phyloP scores from a whole-genome alignment of 1,284 basidiomycete genomes.

The Hemileia vastatrix region DNA sequence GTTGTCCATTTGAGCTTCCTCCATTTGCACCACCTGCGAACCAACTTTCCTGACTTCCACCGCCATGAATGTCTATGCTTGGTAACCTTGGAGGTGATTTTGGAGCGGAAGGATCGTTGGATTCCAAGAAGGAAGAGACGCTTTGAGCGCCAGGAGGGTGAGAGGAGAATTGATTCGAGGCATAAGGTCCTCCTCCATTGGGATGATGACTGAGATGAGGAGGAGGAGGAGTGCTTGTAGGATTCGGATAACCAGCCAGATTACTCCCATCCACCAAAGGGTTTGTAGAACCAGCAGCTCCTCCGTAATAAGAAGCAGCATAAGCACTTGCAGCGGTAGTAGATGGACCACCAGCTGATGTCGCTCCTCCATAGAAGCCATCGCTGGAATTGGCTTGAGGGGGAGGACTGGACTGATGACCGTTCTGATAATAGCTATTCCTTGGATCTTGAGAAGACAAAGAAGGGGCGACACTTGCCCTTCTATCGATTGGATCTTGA shows the following conservation, averaged over 20 bases:
- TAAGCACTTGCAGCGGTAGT: neutral
- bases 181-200: neutral
- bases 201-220: neutral
- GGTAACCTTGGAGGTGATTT: neutral
- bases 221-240: neutral
- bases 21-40: neutral
- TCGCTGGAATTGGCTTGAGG: neutral
- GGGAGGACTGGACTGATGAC: neutral
- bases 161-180: neutral
- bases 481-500: constrained; percentile 22
- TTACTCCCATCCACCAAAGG: neutral
- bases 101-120: neutral
- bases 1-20: neutral
- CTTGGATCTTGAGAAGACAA: constrained; percentile 17
- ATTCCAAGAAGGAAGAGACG: neutral
- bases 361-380: neutral
- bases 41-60: neutral
- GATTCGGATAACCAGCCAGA: neutral
- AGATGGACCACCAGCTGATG: neutral
- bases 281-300: neutral
- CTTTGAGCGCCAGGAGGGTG: neutral
- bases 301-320: constrained; percentile 2
- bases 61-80: neutral
- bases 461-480: constrained; percentile 23
- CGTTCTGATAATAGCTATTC: neutral